Evolutionary conservation across 345 rosid genomes (phyloP).

Genomic region (Corchorus capsularis): DNA sequence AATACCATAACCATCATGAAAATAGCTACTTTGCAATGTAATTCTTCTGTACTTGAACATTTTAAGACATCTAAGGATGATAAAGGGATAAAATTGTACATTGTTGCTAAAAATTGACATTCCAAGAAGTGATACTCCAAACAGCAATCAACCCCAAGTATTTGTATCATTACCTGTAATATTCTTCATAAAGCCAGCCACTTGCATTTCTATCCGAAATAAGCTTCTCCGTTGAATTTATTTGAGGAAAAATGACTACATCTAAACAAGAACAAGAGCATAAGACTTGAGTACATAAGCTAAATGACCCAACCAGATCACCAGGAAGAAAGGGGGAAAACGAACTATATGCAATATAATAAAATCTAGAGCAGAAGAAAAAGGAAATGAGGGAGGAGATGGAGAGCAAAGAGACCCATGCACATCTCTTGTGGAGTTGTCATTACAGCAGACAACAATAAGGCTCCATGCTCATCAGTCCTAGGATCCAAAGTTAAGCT

Average conservation of each 20-base stretch:
- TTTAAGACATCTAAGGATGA: background rate
- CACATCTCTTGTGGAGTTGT: background rate
- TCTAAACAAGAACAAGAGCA: constrained; percentile 2
- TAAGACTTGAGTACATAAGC: background rate
- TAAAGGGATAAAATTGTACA: background rate
- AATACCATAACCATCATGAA: background rate
- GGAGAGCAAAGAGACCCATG: background rate
- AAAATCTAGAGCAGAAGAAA: background rate
- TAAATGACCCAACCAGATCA: background rate
- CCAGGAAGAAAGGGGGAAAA: background rate
- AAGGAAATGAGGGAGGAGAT: background rate
- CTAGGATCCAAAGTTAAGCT: background rate
- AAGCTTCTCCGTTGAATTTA: background rate
- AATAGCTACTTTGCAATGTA: background rate
- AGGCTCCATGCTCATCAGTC: background rate
- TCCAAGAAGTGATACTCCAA: background rate
- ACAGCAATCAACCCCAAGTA: background rate
- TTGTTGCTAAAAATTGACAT: background rate
- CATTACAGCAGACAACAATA: background rate
- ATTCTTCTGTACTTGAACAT: background rate
- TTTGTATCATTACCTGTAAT: background rate
- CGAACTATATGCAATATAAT: background rate
- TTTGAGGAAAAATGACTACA: background rate
- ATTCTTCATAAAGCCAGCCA: background rate
- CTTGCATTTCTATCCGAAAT: constrained; percentile 1